Conservation (phyloP, 495 filamentous ascomycete species). For the Staphylotrichum longicolle region DNA sequence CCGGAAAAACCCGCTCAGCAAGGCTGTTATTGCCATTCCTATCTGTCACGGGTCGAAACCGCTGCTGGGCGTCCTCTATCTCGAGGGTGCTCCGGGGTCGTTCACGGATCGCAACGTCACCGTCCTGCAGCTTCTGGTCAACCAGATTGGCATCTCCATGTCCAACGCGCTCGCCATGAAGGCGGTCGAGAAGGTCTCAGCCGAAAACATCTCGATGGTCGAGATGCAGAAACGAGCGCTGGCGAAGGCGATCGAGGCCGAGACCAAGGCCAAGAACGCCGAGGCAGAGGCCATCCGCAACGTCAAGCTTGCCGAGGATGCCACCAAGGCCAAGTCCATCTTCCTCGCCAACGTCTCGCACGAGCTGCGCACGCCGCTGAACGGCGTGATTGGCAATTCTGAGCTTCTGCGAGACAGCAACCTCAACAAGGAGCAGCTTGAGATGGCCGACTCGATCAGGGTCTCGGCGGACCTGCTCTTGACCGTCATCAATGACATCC, state of each 20-base stretch:
- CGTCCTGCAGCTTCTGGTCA: conserved; percentile 79
- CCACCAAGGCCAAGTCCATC: conserved; percentile 84
- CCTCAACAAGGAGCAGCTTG: conserved; percentile 77
- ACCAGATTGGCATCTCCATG: conserved; percentile 85
- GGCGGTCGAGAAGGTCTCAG: conserved; percentile 72
- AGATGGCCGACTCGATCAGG: conserved; percentile 88
- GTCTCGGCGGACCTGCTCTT: conserved; percentile 86
- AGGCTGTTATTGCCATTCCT: conserved; percentile 79
- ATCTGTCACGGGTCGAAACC: conserved; percentile 74
- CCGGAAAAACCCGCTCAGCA: conserved; percentile 63
- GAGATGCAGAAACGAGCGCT: conserved; percentile 80
- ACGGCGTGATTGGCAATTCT: conserved; percentile 86
- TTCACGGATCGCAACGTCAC: conserved; percentile 88
- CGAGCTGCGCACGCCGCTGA: conserved; percentile 80
- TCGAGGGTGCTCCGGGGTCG: conserved; percentile 78
- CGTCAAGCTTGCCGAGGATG: conserved; percentile 86
- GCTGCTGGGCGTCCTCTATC: conserved; percentile 78
- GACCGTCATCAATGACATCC: conserved; percentile 92
- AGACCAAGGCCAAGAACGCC: conserved; percentile 77
- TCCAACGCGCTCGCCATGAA: conserved; percentile 86
- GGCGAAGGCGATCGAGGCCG: conserved; percentile 72
- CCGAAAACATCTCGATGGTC: conserved; percentile 82
- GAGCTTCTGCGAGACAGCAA: conserved; percentile 77
- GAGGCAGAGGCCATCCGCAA: conserved; percentile 82
- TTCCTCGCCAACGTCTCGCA: conserved; percentile 93